Conservation (phyloP, 1,139 yeast species). For the Yamadazyma kanchanaburiensis region DNA sequence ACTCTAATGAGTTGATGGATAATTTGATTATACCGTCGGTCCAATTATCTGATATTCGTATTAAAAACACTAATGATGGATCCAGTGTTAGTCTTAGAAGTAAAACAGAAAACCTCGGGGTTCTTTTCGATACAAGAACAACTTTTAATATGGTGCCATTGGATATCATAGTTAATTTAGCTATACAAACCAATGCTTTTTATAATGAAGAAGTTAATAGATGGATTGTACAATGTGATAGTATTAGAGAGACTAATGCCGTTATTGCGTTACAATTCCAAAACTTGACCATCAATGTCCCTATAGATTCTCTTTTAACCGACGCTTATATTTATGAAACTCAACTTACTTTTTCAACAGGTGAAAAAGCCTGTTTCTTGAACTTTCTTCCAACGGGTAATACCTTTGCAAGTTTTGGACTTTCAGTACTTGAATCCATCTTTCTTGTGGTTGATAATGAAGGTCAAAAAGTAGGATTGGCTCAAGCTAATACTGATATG, state of each 20-base stretch:
- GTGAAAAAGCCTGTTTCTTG: slow-evolving; percentile 60
- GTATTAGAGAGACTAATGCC: slow-evolving; percentile 40
- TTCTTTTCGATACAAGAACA: slow-evolving; percentile 59
- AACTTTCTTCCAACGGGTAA: slow-evolving; percentile 49
- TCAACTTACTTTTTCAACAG: slow-evolving; percentile 47
- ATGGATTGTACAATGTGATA: slow-evolving; percentile 72
- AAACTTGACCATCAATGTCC: slow-evolving; percentile 48
- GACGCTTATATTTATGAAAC: slow-evolving; percentile 31
- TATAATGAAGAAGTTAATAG: slow-evolving; percentile 46
- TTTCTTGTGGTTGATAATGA: slow-evolving; percentile 71
- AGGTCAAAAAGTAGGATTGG: slow-evolving; percentile 53
- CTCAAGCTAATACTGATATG: slow-evolving; percentile 17
- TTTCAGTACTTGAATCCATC: slow-evolving; percentile 52
- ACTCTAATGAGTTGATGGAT: slow-evolving; percentile 18
- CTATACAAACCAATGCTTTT: slow-evolving; percentile 72
- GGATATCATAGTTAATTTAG: slow-evolving; percentile 57
- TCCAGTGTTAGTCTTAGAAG: slow-evolving; percentile 33
- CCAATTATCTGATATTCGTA: slow-evolving; percentile 51
- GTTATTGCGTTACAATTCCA: slow-evolving; percentile 54
- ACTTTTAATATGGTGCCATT: slow-evolving; percentile 57
- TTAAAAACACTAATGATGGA: slow-evolving; percentile 41
- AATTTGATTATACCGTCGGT: slow-evolving; percentile 48
- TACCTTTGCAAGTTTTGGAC: slow-evolving; percentile 62
- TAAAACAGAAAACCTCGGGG: slow-evolving; percentile 42
- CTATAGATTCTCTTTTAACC: slow-evolving; percentile 48